phyloP scores from a whole-genome alignment of 75 land plant genomes.

The Picea glauca region DNA sequence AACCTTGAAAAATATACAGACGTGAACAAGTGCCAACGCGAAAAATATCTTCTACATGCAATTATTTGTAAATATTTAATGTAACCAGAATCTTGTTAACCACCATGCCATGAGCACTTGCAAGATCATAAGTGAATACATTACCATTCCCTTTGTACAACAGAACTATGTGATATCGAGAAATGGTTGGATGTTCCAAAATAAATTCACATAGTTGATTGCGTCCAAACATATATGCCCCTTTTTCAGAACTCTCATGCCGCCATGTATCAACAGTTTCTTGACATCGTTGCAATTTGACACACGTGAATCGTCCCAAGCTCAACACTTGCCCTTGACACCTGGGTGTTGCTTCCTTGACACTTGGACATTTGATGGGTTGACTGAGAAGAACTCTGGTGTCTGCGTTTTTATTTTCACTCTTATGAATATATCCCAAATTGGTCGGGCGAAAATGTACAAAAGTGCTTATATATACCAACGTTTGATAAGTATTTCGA shows the following conservation, averaged over 20 bases:
- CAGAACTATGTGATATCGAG: conserved; percentile 93
- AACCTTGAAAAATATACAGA: conserved; percentile 87
- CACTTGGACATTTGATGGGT: too few species aligned
- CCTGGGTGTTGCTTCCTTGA: too few species aligned
- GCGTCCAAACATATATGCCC: conserved; percentile 95
- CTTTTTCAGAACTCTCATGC: conserved; percentile 37
- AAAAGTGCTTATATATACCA: too few species aligned
- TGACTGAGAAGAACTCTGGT: too few species aligned
- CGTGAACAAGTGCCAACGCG: conserved; percentile 95
- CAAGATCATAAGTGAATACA: conserved; percentile 81
- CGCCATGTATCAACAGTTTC: too few species aligned
- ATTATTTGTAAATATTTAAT: conserved; percentile 44
- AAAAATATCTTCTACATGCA: conserved; percentile 81
- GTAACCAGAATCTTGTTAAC: conserved; percentile 88
- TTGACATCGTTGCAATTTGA: too few species aligned
- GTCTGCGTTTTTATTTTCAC: too few species aligned
- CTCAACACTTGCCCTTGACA: too few species aligned
- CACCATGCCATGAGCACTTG: conserved; percentile 92
- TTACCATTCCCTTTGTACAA: conserved; percentile 81
- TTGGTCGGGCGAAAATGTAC: too few species aligned
- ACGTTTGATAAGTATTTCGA: too few species aligned
- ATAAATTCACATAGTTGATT: conserved; percentile 82
- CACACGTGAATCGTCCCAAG: too few species aligned
- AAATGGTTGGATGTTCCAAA: conserved; percentile 85
- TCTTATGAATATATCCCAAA: too few species aligned